Conservation (phyloP, 106 monocot genomes). For the Allium fistulosum region DNA sequence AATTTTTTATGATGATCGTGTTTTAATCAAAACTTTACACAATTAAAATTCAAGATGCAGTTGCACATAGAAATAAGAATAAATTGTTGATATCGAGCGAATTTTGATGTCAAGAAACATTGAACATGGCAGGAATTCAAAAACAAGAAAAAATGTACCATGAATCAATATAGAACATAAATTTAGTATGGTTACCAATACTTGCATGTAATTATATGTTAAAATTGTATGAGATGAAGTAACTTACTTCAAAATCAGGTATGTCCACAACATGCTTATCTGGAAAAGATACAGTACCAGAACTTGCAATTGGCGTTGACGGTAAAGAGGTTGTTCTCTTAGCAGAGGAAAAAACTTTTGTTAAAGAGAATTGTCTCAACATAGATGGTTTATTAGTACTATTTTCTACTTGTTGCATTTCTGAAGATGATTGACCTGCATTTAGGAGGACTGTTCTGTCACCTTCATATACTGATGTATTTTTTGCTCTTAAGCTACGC, state of each 20-base stretch:
- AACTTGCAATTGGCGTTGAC: constrained; percentile 44
- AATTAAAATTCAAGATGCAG: neutral
- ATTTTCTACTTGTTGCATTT: constrained; percentile 22
- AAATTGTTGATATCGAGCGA: neutral
- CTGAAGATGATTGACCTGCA: constrained; percentile 27
- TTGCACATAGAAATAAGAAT: neutral
- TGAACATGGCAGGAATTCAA: too few relatives aligned
- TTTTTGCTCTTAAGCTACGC: constrained; percentile 49
- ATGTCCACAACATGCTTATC: constrained; percentile 50
- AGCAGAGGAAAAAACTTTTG: constrained; percentile 43
- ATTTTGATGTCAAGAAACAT: too few relatives aligned
- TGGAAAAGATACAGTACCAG: constrained; percentile 6
- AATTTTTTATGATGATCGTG: neutral
- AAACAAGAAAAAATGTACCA: too few relatives aligned
- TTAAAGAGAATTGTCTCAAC: constrained; percentile 50
- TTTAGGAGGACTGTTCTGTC: constrained; percentile 54
- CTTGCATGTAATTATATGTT: neutral
- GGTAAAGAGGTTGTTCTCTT: constrained; percentile 75
- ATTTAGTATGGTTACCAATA: too few relatives aligned
- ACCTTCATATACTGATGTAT: constrained; percentile 23
- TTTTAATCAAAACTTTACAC: neutral
- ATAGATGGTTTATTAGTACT: constrained; percentile 28
- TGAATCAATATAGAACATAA: too few relatives aligned
- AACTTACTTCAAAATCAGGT: constrained; percentile 41
- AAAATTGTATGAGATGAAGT: neutral